Base-by-base conservation (phyloP, 1,139 yeast species). In the Nadsonia starkeyi-henricii region DNA sequence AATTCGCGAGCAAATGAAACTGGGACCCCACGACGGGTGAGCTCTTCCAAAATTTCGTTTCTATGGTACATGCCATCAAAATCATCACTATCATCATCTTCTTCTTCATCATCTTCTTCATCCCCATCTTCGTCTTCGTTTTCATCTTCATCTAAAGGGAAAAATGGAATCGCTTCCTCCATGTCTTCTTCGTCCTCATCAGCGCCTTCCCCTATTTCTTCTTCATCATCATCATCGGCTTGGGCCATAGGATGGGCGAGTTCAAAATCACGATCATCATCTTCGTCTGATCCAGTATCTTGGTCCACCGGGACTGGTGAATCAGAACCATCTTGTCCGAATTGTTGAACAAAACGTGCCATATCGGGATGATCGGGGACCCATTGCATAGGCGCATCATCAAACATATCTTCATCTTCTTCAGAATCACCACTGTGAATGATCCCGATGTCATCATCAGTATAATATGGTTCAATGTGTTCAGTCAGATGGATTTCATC, bases 71-170 rank as follows among this genome's bases (percentile, higher is more conserved):
- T 44, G 17, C 49, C 55, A 36, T 47, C 50, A 3, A 47, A 48
- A 17, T 52, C 53, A 23, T 49, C 50, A 3, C 36, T 44, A 41
- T 36, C 43, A 20, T 39, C 45, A 36, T 45, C 48, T 20, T 42
- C 44, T 18, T 30, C 44, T 36, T 51, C 48, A 15, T 45, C 23
- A 28, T 39, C 13, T 3, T n/a, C 37, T 4, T 23, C 36, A 17
- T n/a, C 15, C 28, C 36, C 47, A 9, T 36, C 47, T 9, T 33
- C 39, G 4, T 33, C 39, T 7, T 33, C 17, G 12, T 33, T 15
- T 7, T 15, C 39, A 7, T 26, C 30, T 7, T 4, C 33, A 37
- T 5, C 20, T 41, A 21, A 33, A 37, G 21, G 36, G n/a, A n/a
- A n/a, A n/a, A n/a, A n/a, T n/a, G n/a, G n/a, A n/a, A n/a, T n/a